A percentile compares a stretch with the other conserved stretches of the same genome.
Conservation (phyloP, 306 rosid species). For the Hippophae rhamnoides region DNA sequence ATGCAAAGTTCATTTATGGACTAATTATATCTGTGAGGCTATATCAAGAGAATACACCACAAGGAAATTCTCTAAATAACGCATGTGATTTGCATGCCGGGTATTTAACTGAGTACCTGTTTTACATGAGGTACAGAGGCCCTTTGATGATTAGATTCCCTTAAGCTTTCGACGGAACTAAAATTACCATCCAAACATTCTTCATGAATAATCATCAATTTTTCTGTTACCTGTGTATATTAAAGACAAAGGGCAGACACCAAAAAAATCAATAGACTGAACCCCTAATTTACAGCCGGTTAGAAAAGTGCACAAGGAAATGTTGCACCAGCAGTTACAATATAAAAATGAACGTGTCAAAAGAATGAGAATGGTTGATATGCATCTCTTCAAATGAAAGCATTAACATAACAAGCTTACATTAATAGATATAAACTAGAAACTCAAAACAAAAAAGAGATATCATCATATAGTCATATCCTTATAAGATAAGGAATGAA, state of each 20-base stretch:
- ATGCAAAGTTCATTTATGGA: too few species aligned
- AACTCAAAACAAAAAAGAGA: too few species aligned
- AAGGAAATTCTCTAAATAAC: not conserved
- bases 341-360: too few species aligned
- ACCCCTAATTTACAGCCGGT: not conserved
- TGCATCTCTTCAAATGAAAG: too few species aligned
- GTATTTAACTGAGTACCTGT: constrained; percentile 32
- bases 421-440: too few species aligned
- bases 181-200: constrained; percentile 51
- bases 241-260: constrained; percentile 1
- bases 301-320: too few species aligned
- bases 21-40: too few species aligned
- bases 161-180: constrained; percentile 35
- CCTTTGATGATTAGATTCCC: constrained; percentile 33
- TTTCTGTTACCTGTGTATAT: constrained; percentile 44
- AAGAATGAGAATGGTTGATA: too few species aligned
- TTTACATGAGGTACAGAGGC: constrained; percentile 26
- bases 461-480: too few species aligned
- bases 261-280: not conserved
- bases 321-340: too few species aligned
- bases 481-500: too few species aligned
- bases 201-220: constrained; percentile 44
- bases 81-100: not conserved
- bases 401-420: too few species aligned
- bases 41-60: not conserved